Percentiles rank a stretch among this genome's conserved stretches.
These are phyloP conservation scores for Pilobolus umbonatus DNA, from an alignment of 192 early-diverging fungal species.

Conservation along the genomic window DNA sequence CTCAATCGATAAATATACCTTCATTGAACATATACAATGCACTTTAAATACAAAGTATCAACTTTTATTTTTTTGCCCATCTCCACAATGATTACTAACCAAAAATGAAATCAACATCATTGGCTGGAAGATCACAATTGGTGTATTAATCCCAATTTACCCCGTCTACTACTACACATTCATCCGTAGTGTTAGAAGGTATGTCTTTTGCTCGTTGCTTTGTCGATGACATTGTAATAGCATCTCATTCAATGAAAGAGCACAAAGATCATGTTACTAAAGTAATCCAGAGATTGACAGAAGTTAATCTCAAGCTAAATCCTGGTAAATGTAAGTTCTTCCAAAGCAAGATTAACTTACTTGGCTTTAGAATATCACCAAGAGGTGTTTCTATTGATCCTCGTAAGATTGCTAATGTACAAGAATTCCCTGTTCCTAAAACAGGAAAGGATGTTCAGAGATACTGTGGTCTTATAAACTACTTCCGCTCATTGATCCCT, in stretches of 20 bases:
- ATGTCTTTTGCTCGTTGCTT: neutral
- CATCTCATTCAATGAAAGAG: neutral
- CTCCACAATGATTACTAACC: too few species aligned
- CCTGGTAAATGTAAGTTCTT: neutral
- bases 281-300: neutral
- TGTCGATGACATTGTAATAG: neutral
- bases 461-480: constrained; percentile 22
- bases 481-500: constrained; percentile 26
- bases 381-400: neutral
- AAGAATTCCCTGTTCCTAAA: constrained; percentile 18
- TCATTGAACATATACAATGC: too few species aligned
- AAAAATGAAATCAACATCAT: too few species aligned
- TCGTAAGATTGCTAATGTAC: constrained; percentile 20
- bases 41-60: too few species aligned
- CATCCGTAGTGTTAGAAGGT: neutral
- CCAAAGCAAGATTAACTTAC: neutral
- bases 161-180: too few species aligned
- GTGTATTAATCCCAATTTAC: too few species aligned
- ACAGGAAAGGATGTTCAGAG: constrained; percentile 15
- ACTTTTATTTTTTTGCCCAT: too few species aligned
- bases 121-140: too few species aligned
- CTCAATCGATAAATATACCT: too few species aligned
- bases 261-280: neutral
- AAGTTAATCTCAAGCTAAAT: neutral
- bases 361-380: neutral